Evolutionary conservation across 2,329 filamentous ascomycete species (phyloP).

Genomic region (Calonectria hawksworthii): DNA sequence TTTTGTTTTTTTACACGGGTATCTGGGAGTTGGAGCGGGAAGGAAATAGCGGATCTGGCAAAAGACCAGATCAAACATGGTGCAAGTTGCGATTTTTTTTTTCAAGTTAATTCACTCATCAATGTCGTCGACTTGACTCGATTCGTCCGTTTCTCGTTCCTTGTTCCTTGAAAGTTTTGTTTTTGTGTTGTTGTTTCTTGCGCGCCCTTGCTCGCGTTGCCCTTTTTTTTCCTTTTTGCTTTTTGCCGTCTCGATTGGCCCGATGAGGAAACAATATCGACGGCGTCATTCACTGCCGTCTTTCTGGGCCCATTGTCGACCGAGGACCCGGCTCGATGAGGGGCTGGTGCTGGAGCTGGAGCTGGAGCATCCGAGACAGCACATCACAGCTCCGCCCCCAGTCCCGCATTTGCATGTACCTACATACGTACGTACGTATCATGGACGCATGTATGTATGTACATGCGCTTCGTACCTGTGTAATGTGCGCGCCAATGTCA

Average conservation of each 20-base stretch:
- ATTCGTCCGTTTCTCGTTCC: background rate
- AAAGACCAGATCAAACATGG: conserved; percentile 12
- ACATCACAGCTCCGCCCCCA: background rate
- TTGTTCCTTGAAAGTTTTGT: background rate
- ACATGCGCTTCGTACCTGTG: background rate
- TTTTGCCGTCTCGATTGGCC: conserved; percentile 6
- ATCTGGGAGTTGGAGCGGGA: background rate
- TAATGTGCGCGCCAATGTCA: background rate
- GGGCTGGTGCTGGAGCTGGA: too few relatives aligned
- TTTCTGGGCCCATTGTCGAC: background rate
- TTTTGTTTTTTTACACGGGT: background rate
- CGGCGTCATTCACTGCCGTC: background rate
- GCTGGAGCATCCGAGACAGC: background rate
- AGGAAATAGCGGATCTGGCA: conserved; percentile 4
- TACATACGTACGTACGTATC: background rate
- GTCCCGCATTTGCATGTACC: background rate
- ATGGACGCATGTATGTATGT: too few relatives aligned
- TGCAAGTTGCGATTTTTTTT: conserved; percentile 1
- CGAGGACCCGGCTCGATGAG: background rate
- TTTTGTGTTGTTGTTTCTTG: background rate
- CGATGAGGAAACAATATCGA: background rate
- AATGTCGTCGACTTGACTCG: background rate
- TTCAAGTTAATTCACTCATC: conserved; percentile 10
- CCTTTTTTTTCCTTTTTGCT: background rate
- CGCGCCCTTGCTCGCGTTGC: background rate